Percentiles rank a stretch among this genome's conserved stretches.
Evolutionary conservation across 495 filamentous ascomycete genomes (phyloP).

Genomic region (Cairneyella variabilis): DNA sequence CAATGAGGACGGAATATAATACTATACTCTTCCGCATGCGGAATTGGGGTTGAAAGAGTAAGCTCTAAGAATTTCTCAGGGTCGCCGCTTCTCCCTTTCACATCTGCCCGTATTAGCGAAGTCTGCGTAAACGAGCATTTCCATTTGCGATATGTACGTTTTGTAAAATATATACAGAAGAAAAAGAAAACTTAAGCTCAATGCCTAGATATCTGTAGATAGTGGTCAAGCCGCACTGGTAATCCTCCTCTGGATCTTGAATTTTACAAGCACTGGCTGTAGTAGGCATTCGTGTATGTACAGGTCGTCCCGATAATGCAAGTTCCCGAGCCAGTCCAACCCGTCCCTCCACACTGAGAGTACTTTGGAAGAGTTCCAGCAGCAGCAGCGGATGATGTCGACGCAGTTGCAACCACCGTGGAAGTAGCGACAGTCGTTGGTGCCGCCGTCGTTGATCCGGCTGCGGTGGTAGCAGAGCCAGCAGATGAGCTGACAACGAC

Average conservation of each 20-base stretch:
- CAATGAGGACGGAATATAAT: no score
- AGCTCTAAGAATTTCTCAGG: no score
- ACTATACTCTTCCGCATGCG: no score
- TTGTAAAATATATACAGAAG: not conserved
- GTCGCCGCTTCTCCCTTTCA: no score
- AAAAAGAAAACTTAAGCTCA: not conserved
- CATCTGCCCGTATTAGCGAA: no score
- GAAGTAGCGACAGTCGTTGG: not conserved
- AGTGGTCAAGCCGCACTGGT: no score
- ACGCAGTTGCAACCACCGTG: not conserved
- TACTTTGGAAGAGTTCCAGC: slow-evolving; percentile 5
- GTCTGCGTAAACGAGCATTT: no score
- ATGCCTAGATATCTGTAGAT: no score
- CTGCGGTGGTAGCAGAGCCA: not conserved
- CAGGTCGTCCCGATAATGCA: slow-evolving; percentile 17
- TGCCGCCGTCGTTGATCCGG: not conserved
- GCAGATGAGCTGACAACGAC: slow-evolving; percentile 16
- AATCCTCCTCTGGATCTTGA: no score
- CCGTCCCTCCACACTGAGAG: slow-evolving; percentile 8
- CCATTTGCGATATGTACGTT: not conserved
- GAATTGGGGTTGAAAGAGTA: no score
- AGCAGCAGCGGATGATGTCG: not conserved
- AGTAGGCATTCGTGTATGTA: slow-evolving; percentile 10
- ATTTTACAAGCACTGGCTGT: slow-evolving; percentile 22
- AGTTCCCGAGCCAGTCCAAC: slow-evolving; percentile 12